A percentile compares a stretch with the other conserved stretches of the same genome.
phyloP scores from a whole-genome alignment of 805 yeast species.

The Schwanniomyces polymorphus region DNA sequence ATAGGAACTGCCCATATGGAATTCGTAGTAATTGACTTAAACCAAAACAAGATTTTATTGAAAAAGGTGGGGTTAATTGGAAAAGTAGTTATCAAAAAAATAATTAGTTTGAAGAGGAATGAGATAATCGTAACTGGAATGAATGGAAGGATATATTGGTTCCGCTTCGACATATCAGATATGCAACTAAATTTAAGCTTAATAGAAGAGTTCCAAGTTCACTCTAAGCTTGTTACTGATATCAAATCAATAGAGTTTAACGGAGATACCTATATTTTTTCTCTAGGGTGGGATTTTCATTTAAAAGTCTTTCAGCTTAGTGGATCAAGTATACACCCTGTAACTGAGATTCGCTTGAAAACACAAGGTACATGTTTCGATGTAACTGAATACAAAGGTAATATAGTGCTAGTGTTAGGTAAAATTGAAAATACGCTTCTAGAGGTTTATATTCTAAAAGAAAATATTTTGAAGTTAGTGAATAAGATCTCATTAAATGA shows the following conservation, averaged over 20 bases:
- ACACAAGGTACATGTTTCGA: slow-evolving; percentile 57
- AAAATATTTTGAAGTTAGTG: slow-evolving; percentile 27
- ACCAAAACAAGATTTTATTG: slow-evolving; percentile 14
- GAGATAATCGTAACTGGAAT: slow-evolving; percentile 47
- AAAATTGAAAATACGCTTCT: slow-evolving; percentile 61
- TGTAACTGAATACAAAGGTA: slow-evolving; percentile 19
- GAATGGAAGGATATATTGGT: slow-evolving; percentile 43
- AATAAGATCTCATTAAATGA: slow-evolving; percentile 63
- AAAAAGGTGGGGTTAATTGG: slow-evolving; percentile 18
- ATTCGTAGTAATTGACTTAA: slow-evolving; percentile 16
- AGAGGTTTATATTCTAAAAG: slow-evolving; percentile 36
- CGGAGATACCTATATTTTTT: slow-evolving; percentile 38
- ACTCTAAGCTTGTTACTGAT: slow-evolving; percentile 37
- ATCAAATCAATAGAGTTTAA: slow-evolving; percentile 23
- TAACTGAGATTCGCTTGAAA: slow-evolving; percentile 33
- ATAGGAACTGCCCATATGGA: slow-evolving; percentile 18
- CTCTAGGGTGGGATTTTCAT: slow-evolving; percentile 61
- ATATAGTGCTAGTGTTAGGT: slow-evolving; percentile 52
- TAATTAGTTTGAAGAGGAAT: slow-evolving; percentile 24
- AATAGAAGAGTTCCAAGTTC: slow-evolving; percentile 25
- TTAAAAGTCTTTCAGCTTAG: slow-evolving; percentile 36
- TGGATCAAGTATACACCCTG: slow-evolving; percentile 8
- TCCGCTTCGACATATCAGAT: slow-evolving; percentile 2
- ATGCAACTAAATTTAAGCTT: slow-evolving; percentile 1
- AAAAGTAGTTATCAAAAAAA: slow-evolving; percentile 33